Conservation (phyloP, 148 eudicot species). For the Rhododendron molle region DNA sequence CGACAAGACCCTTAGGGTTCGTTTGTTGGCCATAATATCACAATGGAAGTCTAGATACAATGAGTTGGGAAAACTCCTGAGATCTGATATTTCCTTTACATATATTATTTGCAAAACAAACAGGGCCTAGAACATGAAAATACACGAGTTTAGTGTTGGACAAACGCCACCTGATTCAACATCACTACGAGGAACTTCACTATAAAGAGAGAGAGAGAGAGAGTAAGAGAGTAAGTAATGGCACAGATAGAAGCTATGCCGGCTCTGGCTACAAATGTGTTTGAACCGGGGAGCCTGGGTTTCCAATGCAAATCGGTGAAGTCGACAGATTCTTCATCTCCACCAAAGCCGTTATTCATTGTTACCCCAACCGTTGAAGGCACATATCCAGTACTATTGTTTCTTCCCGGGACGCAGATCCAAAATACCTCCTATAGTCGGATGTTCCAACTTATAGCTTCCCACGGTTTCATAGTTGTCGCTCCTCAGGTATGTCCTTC, state of each 20-base stretch:
- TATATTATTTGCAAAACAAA: no score
- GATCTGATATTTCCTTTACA: no score
- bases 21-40: no score
- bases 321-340: background rate
- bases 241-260: background rate
- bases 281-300: background rate
- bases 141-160: no score
- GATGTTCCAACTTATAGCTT: constrained; percentile 23
- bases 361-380: constrained; percentile 22
- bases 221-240: background rate
- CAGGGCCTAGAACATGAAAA: no score
- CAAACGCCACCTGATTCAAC: background rate
- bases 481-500: constrained; percentile 30
- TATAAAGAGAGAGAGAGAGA: background rate
- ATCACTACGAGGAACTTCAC: background rate
- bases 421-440: constrained; percentile 13
- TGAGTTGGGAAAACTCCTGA: no score
- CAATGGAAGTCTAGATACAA: no score
- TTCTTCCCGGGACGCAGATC: constrained; percentile 19
- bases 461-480: constrained; percentile 39
- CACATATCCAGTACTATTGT: constrained; percentile 19
- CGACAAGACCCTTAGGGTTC: no score
- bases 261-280: background rate
- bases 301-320: background rate
- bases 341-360: constrained; percentile 17